phyloP scores from a whole-genome alignment of 2,329 filamentous ascomycete genomes.

The Xylariaceae sp. region DNA sequence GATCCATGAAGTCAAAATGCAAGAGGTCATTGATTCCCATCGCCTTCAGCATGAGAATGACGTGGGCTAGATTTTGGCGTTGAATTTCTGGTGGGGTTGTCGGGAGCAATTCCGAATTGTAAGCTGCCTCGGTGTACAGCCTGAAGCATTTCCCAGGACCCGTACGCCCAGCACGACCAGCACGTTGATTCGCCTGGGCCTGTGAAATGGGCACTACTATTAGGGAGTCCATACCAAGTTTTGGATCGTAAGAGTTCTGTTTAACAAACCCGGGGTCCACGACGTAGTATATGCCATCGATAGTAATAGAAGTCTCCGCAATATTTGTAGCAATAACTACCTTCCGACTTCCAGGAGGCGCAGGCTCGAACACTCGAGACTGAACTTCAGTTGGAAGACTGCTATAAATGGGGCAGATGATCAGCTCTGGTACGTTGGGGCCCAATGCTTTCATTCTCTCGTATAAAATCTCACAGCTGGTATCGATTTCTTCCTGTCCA shows the following conservation, averaged over 20 bases:
- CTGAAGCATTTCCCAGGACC: constrained; percentile 95
- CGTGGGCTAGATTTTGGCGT: constrained; percentile 84
- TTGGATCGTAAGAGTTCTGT: constrained; percentile 94
- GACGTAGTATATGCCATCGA: constrained; percentile 96
- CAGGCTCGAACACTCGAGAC: constrained; percentile 89
- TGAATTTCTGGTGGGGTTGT: constrained; percentile 97
- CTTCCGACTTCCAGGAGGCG: constrained; percentile 80
- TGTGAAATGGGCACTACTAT: constrained; percentile 96
- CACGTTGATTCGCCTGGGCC: constrained; percentile 91
- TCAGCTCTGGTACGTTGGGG: constrained; percentile 81
- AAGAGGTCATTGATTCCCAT: constrained; percentile 99
- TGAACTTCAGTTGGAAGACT: constrained; percentile 91
- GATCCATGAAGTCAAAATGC: constrained; percentile 99
- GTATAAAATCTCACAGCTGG: constrained; percentile 83
- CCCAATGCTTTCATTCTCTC: constrained; percentile 96
- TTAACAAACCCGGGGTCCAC: constrained; percentile 97
- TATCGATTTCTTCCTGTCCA: constrained; percentile 97
- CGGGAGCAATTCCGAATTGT: constrained; percentile 93
- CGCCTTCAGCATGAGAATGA: constrained; percentile 95
- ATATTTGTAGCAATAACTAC: constrained; percentile 98
- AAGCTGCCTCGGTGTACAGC: constrained; percentile 91
- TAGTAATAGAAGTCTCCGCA: constrained; percentile 95
- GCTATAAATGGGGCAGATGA: constrained; percentile 95
- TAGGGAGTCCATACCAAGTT: constrained; percentile 94
- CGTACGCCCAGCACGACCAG: constrained; percentile 87